Base-by-base conservation (phyloP, 192 early-diverging fungal genomes). In the Coemansia umbellata region DNA sequence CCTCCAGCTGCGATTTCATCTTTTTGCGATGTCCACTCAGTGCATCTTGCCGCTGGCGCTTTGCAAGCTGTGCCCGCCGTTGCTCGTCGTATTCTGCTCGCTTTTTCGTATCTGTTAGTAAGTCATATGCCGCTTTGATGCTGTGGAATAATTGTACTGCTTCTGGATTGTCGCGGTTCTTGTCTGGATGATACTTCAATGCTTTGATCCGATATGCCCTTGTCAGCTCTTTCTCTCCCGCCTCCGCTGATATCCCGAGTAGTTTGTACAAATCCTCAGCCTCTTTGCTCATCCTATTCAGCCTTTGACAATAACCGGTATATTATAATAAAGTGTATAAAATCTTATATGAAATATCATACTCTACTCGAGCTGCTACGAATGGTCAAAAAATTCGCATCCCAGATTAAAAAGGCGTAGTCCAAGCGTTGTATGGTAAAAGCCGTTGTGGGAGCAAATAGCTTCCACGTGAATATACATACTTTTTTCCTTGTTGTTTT, bases 101-200 rank as follows among this genome's bases (percentile, higher is more conserved):
- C 32, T 37, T 47, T 15, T 57, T 32, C 0, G 72, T 53, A 19
- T 68, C 60, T 19, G 30, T 50, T 9, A 69, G 56, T 35, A 60
- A 48, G 42, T 69, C 72, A 31, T 69, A 69, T 2, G 66, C 72
- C 10, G 47, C 42, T 37, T 68, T 69, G 42, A 65, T 55, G 31
- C 56, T 58, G 45, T 68, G 61, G 45, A 76, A 65, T 2, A 65
- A 28, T 9, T 41, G 49, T 3, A 50, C 53, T 22, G 66, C 66
- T 27, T 56, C 37, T 8, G 73, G 66, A 7, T 60, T 53, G 33
- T 69, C 66, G 36, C 61, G 56, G 56, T 91, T 90, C 79, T 97
- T 97, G 80, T 97, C 96, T 37, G 92, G 95, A 58, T 99, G 94
- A 69, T 92, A 85, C 51, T 84, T 71, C 18, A 99, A 75, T 10